phyloP scores from a whole-genome alignment of 2,329 filamentous ascomycete genomes.

The Beauveria sp. region DNA sequence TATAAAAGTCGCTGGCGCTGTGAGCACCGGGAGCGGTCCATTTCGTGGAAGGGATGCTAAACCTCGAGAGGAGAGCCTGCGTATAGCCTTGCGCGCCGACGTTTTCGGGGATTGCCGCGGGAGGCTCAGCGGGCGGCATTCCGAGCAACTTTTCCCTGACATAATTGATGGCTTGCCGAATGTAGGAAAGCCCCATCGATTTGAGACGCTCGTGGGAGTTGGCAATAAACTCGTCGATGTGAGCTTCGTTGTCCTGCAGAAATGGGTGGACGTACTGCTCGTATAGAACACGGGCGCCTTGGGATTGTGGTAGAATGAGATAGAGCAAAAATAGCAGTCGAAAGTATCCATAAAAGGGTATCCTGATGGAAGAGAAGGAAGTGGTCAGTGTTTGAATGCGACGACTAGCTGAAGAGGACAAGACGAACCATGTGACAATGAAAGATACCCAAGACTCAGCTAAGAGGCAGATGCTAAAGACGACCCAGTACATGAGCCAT shows the following conservation, averaged over 20 bases:
- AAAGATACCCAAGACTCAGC: slow-evolving; percentile 84
- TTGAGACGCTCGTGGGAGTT: slow-evolving; percentile 71
- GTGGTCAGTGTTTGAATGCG: neutral
- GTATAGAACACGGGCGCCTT: slow-evolving; percentile 83
- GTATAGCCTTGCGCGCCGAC: slow-evolving; percentile 56
- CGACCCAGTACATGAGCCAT: slow-evolving; percentile 99
- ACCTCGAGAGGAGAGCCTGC: slow-evolving; percentile 74
- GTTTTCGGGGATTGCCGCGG: slow-evolving; percentile 32
- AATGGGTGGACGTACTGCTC: slow-evolving; percentile 80
- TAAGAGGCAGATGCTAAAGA: slow-evolving; percentile 72
- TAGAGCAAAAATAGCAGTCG: slow-evolving; percentile 84
- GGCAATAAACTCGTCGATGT: slow-evolving; percentile 87
- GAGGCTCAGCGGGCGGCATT: slow-evolving; percentile 48
- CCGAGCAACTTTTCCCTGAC: slow-evolving; percentile 74
- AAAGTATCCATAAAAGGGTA: slow-evolving; percentile 91
- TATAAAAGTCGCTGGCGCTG: slow-evolving; percentile 62
- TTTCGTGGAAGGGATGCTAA: slow-evolving; percentile 69
- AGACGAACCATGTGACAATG: slow-evolving; percentile 66
- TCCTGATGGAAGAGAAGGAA: slow-evolving; percentile 36
- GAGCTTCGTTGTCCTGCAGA: slow-evolving; percentile 74
- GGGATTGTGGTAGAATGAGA: slow-evolving; percentile 94
- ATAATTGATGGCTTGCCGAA: slow-evolving; percentile 62
- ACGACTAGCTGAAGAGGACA: neutral
- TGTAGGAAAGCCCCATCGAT: slow-evolving; percentile 66
- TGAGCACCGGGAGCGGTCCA: slow-evolving; percentile 40